Evolutionary conservation across 768 basidiomycete genomes (phyloP).

Genomic region (Rhodosporidiobolus sp.): DNA sequence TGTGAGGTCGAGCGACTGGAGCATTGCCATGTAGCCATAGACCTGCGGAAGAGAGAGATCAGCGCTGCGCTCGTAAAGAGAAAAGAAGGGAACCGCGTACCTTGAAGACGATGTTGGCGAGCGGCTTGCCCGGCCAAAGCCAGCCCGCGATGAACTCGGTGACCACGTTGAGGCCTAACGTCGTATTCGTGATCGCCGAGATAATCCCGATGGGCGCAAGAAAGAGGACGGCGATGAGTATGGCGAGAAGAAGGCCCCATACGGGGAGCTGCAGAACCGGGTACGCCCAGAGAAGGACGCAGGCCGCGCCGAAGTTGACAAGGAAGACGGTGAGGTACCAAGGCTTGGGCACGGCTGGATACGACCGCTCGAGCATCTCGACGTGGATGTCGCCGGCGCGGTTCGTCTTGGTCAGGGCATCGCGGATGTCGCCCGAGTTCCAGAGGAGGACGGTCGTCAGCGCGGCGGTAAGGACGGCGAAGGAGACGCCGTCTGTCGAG

Average conservation of each 20-base stretch:
- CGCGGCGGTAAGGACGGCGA: slow-evolving; percentile 44
- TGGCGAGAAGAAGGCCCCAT: slow-evolving; percentile 44
- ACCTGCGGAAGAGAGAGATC: background rate
- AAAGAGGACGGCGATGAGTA: slow-evolving; percentile 42
- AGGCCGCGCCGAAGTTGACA: slow-evolving; percentile 32
- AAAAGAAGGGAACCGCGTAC: background rate
- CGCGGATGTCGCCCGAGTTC: slow-evolving; percentile 41
- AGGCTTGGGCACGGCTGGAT: slow-evolving; percentile 26
- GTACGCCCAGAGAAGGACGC: slow-evolving; percentile 34
- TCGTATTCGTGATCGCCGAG: slow-evolving; percentile 34
- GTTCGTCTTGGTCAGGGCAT: slow-evolving; percentile 23
- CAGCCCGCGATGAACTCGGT: slow-evolving; percentile 47
- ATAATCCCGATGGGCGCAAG: slow-evolving; percentile 37
- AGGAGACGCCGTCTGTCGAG: slow-evolving; percentile 41
- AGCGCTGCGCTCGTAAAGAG: background rate
- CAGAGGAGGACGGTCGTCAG: slow-evolving; percentile 43
- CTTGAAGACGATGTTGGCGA: slow-evolving; percentile 47
- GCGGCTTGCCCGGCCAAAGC: slow-evolving; percentile 43
- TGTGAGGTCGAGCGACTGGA: slow-evolving; percentile 42
- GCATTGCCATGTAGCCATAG: slow-evolving; percentile 44
- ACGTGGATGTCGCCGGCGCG: slow-evolving; percentile 35
- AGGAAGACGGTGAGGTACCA: slow-evolving; percentile 37
- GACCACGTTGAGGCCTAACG: slow-evolving; percentile 44
- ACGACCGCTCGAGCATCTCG: slow-evolving; percentile 37
- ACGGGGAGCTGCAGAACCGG: slow-evolving; percentile 44